Evolutionary conservation across 768 basidiomycete species (phyloP), one percentile per base, ranked within the genome.

Genomic region (Calocybe indica): DNA sequence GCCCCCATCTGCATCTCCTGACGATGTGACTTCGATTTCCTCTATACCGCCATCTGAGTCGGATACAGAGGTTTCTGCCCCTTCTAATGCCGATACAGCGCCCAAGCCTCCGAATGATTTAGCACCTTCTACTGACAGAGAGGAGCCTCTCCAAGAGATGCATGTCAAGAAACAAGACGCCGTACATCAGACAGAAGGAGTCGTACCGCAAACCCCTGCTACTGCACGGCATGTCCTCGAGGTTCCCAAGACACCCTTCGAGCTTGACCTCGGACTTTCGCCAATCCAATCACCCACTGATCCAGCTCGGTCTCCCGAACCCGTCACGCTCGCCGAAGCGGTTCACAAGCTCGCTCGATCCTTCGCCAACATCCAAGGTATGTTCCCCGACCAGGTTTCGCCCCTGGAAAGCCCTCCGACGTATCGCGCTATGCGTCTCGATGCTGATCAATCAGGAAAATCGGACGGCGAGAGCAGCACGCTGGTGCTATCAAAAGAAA

Each of bases 331-430:
- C 12, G 56, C 49, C 15, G 55, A 57, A 13, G 58, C 52, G 13
- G 58, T 57, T 1, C 37, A 51, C 11, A 52, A 57, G 29, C 42
- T 59, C 5, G 56, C 54, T 6, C 49, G 55, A 42, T 52, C 55
- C 22, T 54, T 57, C 8, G 54, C 54, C 15, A 57, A 59, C 14
- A 57, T 57, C 11, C 54, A 59, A 22, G 52, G 53, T 34, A 52
- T 55, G 51, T 59, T 59, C 40, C 56, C 58, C 0, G 56, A 52
- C 7, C 56, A 57, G 32, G 51, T 55, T 12, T 59, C 58, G 11
- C 58, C 58, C 5, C 33, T 57, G 12, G 39, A 42, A 4, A 36
- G 45, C 3, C 56, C 52, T 13, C 49, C 54, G 1, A 11, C 52
- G 11, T 52, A 45, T 40, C 42, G 52, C n/a, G 41, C 56, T 6